These are phyloP conservation scores for Mycena sanguinolenta DNA, from an alignment of 768 basidiomycete species.

Conservation along the genomic window DNA sequence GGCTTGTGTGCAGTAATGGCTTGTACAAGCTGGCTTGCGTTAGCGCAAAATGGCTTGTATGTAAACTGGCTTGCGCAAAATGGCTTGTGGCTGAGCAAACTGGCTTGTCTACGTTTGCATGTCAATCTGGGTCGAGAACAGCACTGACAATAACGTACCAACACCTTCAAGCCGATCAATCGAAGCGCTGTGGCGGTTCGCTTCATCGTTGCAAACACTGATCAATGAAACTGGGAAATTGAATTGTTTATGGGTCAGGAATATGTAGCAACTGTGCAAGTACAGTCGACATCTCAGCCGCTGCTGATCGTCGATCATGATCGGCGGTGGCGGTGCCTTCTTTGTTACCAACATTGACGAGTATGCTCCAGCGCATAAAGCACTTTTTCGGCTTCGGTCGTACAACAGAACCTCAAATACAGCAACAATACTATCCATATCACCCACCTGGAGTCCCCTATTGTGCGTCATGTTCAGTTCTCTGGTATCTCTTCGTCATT, in stretches of 20 bases:
- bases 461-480: background rate
- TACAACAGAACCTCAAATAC: background rate
- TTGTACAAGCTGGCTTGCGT: background rate
- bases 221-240: too few species aligned
- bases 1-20: background rate
- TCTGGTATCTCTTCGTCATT: too few species aligned
- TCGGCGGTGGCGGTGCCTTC: background rate
- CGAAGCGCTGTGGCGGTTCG: too few species aligned
- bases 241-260: too few species aligned
- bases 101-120: background rate
- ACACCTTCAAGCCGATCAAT: too few species aligned
- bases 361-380: constrained; percentile 12
- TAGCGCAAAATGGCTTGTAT: background rate
- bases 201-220: too few species aligned
- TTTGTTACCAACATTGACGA: background rate
- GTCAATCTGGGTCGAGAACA: too few species aligned
- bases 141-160: too few species aligned
- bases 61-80: too few species aligned
- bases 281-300: too few species aligned
- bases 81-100: background rate
- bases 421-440: background rate
- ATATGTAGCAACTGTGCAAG: too few species aligned
- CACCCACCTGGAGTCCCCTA: background rate
- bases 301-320: too few species aligned
- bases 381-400: constrained; percentile 3